These are phyloP conservation scores for Calamus simplicifolius DNA, from an alignment of 176 grass and related monocot species.

Conservation along the genomic window DNA sequence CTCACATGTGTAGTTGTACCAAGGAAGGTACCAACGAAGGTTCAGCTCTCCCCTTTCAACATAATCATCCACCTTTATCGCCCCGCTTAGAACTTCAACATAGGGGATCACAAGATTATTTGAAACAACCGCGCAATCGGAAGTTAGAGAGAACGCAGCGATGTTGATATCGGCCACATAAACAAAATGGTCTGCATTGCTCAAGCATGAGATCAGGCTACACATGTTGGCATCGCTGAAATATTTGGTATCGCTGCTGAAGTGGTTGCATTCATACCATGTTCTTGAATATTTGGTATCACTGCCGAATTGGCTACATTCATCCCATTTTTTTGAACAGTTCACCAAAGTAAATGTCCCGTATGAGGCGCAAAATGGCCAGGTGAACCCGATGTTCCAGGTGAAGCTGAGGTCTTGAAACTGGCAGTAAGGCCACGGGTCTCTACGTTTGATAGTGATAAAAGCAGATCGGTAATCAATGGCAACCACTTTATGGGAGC, in stretches of 20 bases:
- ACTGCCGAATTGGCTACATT: neutral
- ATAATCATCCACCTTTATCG: neutral
- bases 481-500: conserved; percentile 18
- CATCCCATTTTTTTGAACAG: conserved; percentile 16
- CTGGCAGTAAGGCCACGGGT: conserved; percentile 18
- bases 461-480: conserved; percentile 16
- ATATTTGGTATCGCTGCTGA: too few species aligned
- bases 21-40: conserved; percentile 15
- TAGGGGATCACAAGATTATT: neutral
- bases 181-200: conserved; percentile 9
- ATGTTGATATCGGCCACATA: conserved; percentile 5
- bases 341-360: conserved; percentile 6
- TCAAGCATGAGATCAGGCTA: conserved; percentile 24
- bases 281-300: too few species aligned
- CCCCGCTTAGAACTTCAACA: conserved; percentile 4
- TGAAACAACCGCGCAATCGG: conserved; percentile 18
- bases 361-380: neutral
- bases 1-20: neutral
- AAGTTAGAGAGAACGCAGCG: conserved; percentile 24
- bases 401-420: conserved; percentile 21
- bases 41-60: conserved; percentile 11
- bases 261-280: too few species aligned
- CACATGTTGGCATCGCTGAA: too few species aligned
- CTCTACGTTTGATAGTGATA: conserved; percentile 5
- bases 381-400: conserved; percentile 6